Evolutionary conservation across 2,329 filamentous ascomycete species (phyloP).

Genomic region (Pezicula radicicola): DNA sequence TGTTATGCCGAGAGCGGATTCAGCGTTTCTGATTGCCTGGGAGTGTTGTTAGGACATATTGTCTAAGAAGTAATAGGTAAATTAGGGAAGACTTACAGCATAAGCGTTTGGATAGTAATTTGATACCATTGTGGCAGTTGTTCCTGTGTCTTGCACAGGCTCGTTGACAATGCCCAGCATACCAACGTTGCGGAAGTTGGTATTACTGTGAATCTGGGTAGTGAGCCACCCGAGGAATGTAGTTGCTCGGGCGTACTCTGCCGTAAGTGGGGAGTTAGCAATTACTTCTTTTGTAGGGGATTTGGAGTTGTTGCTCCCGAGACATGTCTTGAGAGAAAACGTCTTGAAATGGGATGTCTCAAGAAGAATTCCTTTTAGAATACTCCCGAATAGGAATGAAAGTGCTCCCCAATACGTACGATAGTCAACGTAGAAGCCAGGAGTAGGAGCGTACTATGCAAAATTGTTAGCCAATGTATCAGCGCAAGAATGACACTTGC

Average conservation of each 20-base stretch:
- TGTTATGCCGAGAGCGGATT: constrained; percentile 40
- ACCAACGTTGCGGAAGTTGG: constrained; percentile 52
- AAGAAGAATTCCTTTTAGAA: no score
- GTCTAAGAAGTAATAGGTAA: neutral
- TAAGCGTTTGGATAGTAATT: constrained; percentile 47
- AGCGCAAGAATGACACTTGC: neutral
- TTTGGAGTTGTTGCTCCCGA: no score
- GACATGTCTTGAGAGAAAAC: no score
- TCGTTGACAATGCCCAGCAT: constrained; percentile 60
- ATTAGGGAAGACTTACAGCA: constrained; percentile 19
- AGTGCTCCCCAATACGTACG: no score
- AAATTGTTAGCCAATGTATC: neutral
- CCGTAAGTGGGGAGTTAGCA: no score
- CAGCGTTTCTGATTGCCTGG: constrained; percentile 45
- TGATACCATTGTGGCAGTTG: constrained; percentile 32
- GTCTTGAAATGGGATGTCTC: no score
- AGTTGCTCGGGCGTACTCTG: constrained; percentile 53
- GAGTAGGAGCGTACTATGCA: constrained; percentile 27
- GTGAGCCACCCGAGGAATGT: constrained; percentile 56
- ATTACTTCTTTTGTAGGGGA: no score
- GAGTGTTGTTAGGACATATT: constrained; percentile 1
- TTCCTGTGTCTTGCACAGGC: constrained; percentile 39
- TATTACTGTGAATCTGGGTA: constrained; percentile 41
- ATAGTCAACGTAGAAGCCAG: constrained; percentile 54
- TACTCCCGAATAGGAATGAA: no score